phyloP scores from a whole-genome alignment of 306 rosid genomes.

The Parietaria judaica region DNA sequence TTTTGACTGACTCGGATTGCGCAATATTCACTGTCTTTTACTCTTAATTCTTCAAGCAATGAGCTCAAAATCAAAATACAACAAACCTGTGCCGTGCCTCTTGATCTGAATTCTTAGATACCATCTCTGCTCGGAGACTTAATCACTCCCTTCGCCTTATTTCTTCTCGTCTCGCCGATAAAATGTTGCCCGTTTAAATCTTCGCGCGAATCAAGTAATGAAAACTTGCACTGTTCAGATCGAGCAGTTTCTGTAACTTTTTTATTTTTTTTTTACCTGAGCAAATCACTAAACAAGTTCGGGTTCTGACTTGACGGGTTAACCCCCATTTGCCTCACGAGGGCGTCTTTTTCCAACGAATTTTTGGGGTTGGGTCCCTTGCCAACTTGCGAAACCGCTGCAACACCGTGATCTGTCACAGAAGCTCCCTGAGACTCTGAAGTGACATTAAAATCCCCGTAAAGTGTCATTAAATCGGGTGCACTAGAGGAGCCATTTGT shows the following conservation, averaged over 20 bases:
- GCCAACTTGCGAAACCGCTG: slow-evolving; percentile 25
- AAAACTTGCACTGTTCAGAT: neutral
- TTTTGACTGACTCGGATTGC: too few relatives aligned
- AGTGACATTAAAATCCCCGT: slow-evolving; percentile 32
- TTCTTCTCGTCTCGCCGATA: neutral
- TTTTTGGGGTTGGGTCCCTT: slow-evolving; percentile 51
- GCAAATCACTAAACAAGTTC: slow-evolving; percentile 60
- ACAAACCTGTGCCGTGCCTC: neutral
- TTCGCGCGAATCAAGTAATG: slow-evolving; percentile 10
- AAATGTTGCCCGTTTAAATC: neutral
- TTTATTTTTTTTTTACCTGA: slow-evolving; percentile 32
- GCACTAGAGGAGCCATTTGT: slow-evolving; percentile 25
- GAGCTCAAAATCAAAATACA: neutral
- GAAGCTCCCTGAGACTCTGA: slow-evolving; percentile 34
- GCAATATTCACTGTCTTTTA: neutral
- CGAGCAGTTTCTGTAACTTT: neutral
- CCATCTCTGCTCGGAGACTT: neutral
- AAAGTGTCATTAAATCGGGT: slow-evolving; percentile 45
- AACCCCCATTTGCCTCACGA: slow-evolving; percentile 89
- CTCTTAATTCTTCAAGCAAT: neutral
- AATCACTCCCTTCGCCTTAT: neutral
- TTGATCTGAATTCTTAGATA: neutral
- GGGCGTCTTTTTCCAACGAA: slow-evolving; percentile 64
- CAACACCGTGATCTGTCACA: slow-evolving; percentile 25
- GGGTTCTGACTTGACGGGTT: slow-evolving; percentile 73